phyloP scores from a whole-genome alignment of 148 eudicot species.

The Euryodendron excelsum region DNA sequence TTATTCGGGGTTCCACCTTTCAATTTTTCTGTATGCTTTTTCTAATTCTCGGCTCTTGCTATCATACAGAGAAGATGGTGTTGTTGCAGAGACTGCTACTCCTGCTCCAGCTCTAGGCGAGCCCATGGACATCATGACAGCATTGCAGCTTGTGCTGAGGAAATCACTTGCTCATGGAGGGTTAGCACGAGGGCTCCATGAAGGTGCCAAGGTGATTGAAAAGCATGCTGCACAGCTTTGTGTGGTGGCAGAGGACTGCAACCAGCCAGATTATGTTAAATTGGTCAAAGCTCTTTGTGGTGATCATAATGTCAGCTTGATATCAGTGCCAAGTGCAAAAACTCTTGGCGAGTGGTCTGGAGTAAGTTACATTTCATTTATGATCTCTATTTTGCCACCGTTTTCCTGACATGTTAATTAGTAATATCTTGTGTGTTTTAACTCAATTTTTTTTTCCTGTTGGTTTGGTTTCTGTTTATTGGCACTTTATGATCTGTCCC shows the following conservation, averaged over 20 bases:
- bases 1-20: neutral
- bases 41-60: neutral
- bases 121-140: conserved; percentile 43
- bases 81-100: no score
- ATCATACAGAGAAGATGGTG: neutral
- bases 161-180: conserved; percentile 38
- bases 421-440: neutral
- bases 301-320: conserved; percentile 42
- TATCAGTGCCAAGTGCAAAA: conserved; percentile 39
- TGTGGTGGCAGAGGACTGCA: conserved; percentile 46
- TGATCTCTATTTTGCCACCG: neutral
- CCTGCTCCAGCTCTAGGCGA: conserved; percentile 35
- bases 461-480: neutral
- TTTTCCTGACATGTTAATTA: neutral
- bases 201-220: conserved; percentile 44
- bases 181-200: conserved; percentile 39
- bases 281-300: conserved; percentile 41
- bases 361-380: conserved; percentile 20
- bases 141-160: conserved; percentile 36
- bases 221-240: conserved; percentile 47
- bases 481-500: neutral
- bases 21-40: neutral
- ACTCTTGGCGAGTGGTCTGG: conserved; percentile 51
- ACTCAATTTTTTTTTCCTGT: neutral
- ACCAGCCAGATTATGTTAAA: conserved; percentile 42